Evolutionary conservation across 176 grass and related monocot genomes (phyloP).

Genomic region (Ensete ventricosum): DNA sequence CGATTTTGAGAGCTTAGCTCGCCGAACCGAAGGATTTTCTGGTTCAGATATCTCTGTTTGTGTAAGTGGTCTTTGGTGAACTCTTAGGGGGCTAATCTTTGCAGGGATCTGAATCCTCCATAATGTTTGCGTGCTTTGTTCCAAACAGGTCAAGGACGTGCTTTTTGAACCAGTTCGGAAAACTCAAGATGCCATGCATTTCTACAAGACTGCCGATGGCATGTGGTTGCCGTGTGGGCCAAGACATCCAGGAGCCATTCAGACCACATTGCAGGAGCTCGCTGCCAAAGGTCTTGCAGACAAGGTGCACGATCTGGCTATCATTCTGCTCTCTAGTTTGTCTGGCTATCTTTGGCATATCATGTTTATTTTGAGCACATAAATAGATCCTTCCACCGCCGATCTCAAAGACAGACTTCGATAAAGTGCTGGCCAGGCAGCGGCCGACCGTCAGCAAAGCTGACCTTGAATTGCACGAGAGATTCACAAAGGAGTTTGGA

Average conservation of each 20-base stretch:
- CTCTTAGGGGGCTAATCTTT: too few relatives aligned
- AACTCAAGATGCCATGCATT: conserved; percentile 94
- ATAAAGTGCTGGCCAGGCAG: conserved; percentile 81
- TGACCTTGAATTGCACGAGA: conserved; percentile 91
- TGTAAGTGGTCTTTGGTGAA: conserved; percentile 37
- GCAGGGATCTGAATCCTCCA: too few relatives aligned
- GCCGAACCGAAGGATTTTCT: conserved; percentile 80
- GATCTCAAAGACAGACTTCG: conserved; percentile 71
- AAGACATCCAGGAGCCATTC: conserved; percentile 64
- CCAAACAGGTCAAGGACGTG: conserved; percentile 83
- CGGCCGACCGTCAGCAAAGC: conserved; percentile 87
- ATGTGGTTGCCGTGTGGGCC: conserved; percentile 93
- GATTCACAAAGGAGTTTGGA: conserved; percentile 95
- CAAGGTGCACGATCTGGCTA: conserved; percentile 31
- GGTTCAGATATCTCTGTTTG: conserved; percentile 97
- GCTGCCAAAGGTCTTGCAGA: conserved; percentile 67
- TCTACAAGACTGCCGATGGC: conserved; percentile 44
- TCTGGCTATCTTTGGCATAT: neutral
- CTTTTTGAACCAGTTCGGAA: conserved; percentile 98
- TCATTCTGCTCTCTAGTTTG: neutral
- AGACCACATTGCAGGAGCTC: conserved; percentile 88
- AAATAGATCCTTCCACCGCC: conserved; percentile 77
- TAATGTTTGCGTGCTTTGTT: neutral
- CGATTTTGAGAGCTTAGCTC: conserved; percentile 79
- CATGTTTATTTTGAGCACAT: neutral